Base-by-base conservation (phyloP, 106 monocot species). In the Dendrobium huoshanense region DNA sequence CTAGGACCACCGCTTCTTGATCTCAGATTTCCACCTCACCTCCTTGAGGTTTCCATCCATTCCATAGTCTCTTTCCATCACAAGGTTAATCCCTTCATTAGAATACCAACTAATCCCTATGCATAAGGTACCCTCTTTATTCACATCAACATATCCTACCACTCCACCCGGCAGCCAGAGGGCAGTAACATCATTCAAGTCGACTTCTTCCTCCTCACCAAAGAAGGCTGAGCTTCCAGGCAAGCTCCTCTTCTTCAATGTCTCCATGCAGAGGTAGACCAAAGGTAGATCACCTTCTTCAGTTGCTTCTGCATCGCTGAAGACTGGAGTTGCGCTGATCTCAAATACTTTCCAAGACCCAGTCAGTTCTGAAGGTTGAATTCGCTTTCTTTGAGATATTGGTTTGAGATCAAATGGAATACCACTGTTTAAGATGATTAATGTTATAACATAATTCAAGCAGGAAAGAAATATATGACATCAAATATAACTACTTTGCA, bases 1-100 rank as follows among this genome's bases (percentile, higher is more conserved):
- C 51, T 51, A 51, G 1, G 51, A 51, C 51, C 51, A 51, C 10
- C 51, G 51, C 37, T 93, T 83, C 77, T 95, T 95, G 4, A 99
- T 78, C 81, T 99, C 99, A 4, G 95, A 79, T 84, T 99, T 99
- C 79, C 55, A 95, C 77, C 99, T 88, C 41, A 91, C 99, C 81
- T 99, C 95, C 77, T 86, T 95, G 76, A 99, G 95, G 76, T 93
- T 95, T 2, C 99, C 99, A 90, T 99, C 99, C 42, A 79, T 88
- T 18, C 88, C 99, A 80, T 99, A 99, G 68, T 99, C 99, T 82
- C 99, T 93, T 86, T 99, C 99, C 99, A 99, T 99, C 55, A 95
- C 99, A 78, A 99, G 89, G 81, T 95, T 99, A 41, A 91, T 80
- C 41, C 99, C 99, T 81, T 99, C 99, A 19, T 99, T 87, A 1